Evolutionary conservation across 2,329 filamentous ascomycete genomes (phyloP).

Genomic region (Fusarium temperatum): DNA sequence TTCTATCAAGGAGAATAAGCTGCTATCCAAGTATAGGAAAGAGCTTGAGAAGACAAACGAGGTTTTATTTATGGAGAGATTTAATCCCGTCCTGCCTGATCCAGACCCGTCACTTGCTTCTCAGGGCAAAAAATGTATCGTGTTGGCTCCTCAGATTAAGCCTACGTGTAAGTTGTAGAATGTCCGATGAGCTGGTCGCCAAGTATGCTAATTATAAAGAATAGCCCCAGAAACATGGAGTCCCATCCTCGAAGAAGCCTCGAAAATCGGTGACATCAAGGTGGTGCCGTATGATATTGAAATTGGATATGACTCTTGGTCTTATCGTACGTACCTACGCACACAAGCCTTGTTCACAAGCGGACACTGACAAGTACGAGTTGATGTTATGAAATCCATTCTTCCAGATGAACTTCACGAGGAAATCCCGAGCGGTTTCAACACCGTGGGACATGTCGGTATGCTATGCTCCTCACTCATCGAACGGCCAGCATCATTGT

Average conservation of each 20-base stretch:
- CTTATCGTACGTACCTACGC: conserved; percentile 69
- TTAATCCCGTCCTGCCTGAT: conserved; percentile 70
- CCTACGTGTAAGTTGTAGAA: conserved; percentile 54
- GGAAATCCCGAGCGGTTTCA: conserved; percentile 87
- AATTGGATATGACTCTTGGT: conserved; percentile 88
- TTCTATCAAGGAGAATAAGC: conserved; percentile 75
- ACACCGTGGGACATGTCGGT: conserved; percentile 87
- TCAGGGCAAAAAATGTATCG: conserved; percentile 68
- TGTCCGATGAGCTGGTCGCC: neutral
- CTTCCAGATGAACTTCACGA: conserved; percentile 82
- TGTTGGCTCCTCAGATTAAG: conserved; percentile 66
- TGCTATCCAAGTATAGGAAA: conserved; percentile 77
- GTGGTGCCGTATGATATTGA: conserved; percentile 79
- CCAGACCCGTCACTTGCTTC: conserved; percentile 64
- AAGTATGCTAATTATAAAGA: conserved; percentile 1
- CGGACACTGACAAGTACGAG: conserved; percentile 51
- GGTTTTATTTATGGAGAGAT: conserved; percentile 69
- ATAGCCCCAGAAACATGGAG: conserved; percentile 77
- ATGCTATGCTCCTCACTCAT: conserved; percentile 55
- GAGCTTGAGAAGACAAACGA: conserved; percentile 73
- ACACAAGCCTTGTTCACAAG: neutral
- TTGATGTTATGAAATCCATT: conserved; percentile 84
- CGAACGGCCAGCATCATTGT: neutral
- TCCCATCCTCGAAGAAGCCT: conserved; percentile 71
- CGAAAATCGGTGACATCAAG: conserved; percentile 72